Evolutionary conservation across 768 basidiomycete species (phyloP).

Genomic region (Boletus vinaceobasis): DNA sequence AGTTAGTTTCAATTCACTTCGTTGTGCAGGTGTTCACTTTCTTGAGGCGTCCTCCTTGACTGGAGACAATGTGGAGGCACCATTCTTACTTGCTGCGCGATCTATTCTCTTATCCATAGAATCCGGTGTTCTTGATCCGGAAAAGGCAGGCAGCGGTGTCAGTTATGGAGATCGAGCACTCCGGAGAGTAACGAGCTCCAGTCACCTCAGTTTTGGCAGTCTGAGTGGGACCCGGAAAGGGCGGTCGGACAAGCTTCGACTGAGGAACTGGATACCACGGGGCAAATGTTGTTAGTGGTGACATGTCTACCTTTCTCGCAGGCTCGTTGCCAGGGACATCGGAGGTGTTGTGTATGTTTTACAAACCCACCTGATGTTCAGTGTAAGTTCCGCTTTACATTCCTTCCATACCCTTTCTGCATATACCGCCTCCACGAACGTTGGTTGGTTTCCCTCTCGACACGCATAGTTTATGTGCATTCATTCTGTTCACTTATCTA

Average conservation of each 20-base stretch:
- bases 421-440: conserved; percentile 17
- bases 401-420: conserved; percentile 24
- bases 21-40: conserved; percentile 78
- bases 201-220: conserved; percentile 82
- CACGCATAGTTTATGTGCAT: conserved; percentile 12
- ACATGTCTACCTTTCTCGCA: background rate
- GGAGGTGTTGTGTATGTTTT: conserved; percentile 15
- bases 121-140: conserved; percentile 86
- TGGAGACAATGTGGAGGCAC: conserved; percentile 92
- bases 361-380: conserved; percentile 2
- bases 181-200: conserved; percentile 87
- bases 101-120: conserved; percentile 89
- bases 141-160: conserved; percentile 92
- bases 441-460: conserved; percentile 2
- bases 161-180: conserved; percentile 95
- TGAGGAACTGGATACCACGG: conserved; percentile 59
- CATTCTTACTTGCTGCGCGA: conserved; percentile 83
- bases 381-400: conserved; percentile 7
- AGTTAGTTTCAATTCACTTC: conserved; percentile 1
- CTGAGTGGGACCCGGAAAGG: conserved; percentile 65
- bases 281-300: conserved; percentile 61
- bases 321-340: background rate
- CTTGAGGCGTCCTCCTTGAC: conserved; percentile 89
- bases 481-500: conserved; percentile 19
- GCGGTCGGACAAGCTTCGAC: conserved; percentile 54